Conservation (phyloP, 306 rosid species). For the Mimosa pudica region DNA sequence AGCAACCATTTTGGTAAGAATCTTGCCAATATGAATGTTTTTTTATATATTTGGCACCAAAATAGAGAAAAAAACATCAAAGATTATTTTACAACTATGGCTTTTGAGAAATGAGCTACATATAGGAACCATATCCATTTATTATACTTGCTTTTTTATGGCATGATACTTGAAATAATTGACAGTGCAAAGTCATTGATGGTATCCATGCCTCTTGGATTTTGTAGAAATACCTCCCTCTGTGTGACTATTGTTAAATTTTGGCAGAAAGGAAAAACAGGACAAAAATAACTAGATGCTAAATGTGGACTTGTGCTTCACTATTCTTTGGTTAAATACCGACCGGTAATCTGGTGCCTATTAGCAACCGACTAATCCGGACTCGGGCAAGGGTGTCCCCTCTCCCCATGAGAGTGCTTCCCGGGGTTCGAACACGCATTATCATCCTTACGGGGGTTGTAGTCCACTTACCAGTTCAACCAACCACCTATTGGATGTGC, state of each 20-base stretch:
- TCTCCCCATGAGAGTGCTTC: no score
- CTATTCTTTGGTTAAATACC: no score
- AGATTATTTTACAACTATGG: neutral
- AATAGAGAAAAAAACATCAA: neutral
- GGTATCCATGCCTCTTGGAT: neutral
- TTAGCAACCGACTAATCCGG: no score
- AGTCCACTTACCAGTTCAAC: no score
- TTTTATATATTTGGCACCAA: neutral
- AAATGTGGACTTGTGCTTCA: neutral
- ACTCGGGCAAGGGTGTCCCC: no score
- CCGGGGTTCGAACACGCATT: no score
- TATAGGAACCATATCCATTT: neutral
- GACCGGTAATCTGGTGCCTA: no score
- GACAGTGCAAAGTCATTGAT: neutral
- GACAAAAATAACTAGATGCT: neutral
- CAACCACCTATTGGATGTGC: no score
- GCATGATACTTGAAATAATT: neutral
- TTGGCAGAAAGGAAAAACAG: neutral
- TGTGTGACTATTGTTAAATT: neutral
- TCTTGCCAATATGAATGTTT: neutral
- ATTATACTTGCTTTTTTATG: neutral
- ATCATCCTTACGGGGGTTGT: no score
- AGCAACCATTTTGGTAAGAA: constrained; percentile 27
- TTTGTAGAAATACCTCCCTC: neutral
- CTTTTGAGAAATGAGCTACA: neutral